Percentiles rank a stretch among this genome's conserved stretches.
phyloP scores from a whole-genome alignment of 2,329 filamentous ascomycete genomes.

The Fusarium sp. region DNA sequence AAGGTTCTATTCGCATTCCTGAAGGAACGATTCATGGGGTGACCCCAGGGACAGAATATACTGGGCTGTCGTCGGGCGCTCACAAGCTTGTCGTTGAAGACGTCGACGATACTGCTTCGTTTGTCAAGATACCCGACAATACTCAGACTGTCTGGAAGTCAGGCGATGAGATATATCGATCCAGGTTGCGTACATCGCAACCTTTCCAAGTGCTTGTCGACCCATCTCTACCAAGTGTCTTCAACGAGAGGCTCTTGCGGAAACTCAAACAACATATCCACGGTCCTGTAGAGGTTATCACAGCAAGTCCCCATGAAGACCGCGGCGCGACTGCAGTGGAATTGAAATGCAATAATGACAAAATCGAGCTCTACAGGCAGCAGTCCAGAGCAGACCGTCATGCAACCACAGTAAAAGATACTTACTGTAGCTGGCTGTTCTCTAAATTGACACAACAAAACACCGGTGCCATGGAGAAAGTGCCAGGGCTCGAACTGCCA shows the following conservation, averaged over 20 bases:
- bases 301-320: background rate
- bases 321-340: background rate
- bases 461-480: background rate
- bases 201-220: constrained; percentile 3
- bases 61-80: background rate
- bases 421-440: background rate
- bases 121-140: background rate
- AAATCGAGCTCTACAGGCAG: background rate
- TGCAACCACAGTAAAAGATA: background rate
- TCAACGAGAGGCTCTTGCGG: background rate
- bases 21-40: background rate
- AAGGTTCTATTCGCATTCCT: background rate
- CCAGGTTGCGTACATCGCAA: background rate
- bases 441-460: background rate
- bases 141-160: background rate
- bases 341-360: background rate
- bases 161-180: constrained; percentile 5
- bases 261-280: background rate
- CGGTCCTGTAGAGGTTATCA: background rate
- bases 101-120: background rate
- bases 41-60: background rate
- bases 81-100: background rate
- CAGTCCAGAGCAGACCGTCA: background rate
- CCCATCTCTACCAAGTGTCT: background rate
- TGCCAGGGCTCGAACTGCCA: background rate